Conservation (phyloP, 805 yeast genomes). For the Wickerhamiella bombiphila region DNA sequence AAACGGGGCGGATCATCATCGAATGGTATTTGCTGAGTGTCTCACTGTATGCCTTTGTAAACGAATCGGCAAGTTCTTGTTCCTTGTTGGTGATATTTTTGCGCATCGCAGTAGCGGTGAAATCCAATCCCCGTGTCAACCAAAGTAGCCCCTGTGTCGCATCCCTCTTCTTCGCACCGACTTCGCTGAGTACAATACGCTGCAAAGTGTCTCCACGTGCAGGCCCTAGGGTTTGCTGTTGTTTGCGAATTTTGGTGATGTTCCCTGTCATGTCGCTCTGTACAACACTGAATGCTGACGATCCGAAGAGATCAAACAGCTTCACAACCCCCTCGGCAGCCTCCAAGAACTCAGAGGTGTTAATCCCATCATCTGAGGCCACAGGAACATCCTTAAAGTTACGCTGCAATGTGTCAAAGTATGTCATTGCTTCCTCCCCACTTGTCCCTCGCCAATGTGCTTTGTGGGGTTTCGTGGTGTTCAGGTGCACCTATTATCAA, state of each 20-base stretch:
- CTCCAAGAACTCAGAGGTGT: constrained; percentile 62
- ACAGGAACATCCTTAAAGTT: constrained; percentile 66
- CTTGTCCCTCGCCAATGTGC: neutral
- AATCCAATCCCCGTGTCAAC: constrained; percentile 68
- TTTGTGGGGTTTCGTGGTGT: neutral
- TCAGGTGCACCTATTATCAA: too few relatives aligned
- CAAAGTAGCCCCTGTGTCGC: constrained; percentile 87
- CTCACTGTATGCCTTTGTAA: constrained; percentile 71
- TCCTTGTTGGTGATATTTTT: constrained; percentile 52
- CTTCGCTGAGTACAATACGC: constrained; percentile 61
- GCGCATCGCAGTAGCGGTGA: constrained; percentile 82
- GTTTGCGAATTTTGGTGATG: constrained; percentile 56
- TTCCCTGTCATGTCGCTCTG: constrained; percentile 83
- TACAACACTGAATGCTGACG: constrained; percentile 72
- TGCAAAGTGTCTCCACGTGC: constrained; percentile 53
- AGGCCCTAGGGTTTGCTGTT: constrained; percentile 31
- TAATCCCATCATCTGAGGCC: constrained; percentile 41
- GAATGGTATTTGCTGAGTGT: constrained; percentile 73
- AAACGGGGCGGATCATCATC: constrained; percentile 68
- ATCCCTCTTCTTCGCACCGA: constrained; percentile 46
- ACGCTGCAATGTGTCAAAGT: constrained; percentile 63
- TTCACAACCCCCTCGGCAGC: constrained; percentile 76
- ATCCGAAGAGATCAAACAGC: constrained; percentile 67
- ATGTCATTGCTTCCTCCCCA: too few relatives aligned
- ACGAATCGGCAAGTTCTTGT: constrained; percentile 57